Evolutionary conservation across 2,329 filamentous ascomycete species (phyloP).

Genomic region (Neofusicoccum ribis): DNA sequence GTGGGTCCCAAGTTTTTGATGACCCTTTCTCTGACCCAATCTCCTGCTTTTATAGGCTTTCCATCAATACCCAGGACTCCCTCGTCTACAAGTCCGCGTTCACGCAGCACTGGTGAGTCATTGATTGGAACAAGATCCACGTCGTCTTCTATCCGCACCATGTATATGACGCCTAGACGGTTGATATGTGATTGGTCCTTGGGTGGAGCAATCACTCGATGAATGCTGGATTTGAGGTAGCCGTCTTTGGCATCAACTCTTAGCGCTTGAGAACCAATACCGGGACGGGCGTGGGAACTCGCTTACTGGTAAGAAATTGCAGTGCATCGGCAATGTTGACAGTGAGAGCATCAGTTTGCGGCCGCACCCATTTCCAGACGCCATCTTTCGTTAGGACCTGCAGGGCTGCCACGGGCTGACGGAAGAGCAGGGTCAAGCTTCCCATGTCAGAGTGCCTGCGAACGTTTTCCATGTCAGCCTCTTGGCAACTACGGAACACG

Average conservation of each 20-base stretch:
- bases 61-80: neutral
- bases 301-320: neutral
- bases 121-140: constrained; percentile 39
- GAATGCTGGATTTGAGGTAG: constrained; percentile 35
- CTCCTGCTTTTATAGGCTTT: neutral
- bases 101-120: constrained; percentile 35
- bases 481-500: neutral
- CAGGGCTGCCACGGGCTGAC: constrained; percentile 42
- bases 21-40: no score
- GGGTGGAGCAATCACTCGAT: constrained; percentile 33
- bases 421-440: constrained; percentile 43
- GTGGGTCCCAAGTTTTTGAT: no score
- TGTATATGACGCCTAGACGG: constrained; percentile 44
- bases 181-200: constrained; percentile 41
- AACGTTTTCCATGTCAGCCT: neutral
- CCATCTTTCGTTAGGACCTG: constrained; percentile 33
- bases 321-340: constrained; percentile 26
- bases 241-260: constrained; percentile 18
- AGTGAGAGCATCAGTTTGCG: constrained; percentile 29
- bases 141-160: constrained; percentile 41
- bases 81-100: constrained; percentile 23
- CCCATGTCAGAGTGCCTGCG: constrained; percentile 45
- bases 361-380: constrained; percentile 29
- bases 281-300: neutral
- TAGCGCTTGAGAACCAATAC: no score